Conservation (phyloP, 1,284 basidiomycete genomes). For the Rhodotorula sp. region DNA sequence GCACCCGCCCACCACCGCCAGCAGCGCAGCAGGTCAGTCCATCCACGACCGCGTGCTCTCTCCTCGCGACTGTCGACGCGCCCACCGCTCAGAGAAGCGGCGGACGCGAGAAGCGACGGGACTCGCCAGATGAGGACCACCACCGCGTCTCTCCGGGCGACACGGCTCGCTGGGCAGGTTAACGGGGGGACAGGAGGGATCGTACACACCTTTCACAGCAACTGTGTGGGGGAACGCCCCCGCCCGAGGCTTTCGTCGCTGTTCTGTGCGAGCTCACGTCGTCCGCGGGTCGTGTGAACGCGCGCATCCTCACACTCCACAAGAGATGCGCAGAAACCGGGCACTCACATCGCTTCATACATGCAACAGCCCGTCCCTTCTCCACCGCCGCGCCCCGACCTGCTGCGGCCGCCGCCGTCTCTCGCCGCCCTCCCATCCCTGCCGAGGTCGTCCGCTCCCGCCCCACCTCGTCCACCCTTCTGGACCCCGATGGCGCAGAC, state of each 20-base stretch:
- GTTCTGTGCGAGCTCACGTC: too few relatives aligned
- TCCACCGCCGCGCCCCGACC: not conserved
- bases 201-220: too few relatives aligned
- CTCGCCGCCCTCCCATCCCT: slow-evolving; percentile 10
- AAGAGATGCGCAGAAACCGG: rapidly evolving
- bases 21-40: not conserved
- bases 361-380: not conserved
- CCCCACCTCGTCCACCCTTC: not conserved
- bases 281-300: too few relatives aligned
- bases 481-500: slow-evolving; percentile 9
- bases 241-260: too few relatives aligned
- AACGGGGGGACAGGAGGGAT: too few relatives aligned
- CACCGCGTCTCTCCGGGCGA: not conserved
- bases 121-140: not conserved
- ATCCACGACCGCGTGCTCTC: not conserved
- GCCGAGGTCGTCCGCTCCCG: slow-evolving; percentile 9
- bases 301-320: not conserved
- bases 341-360: not conserved
- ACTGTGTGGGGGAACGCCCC: too few relatives aligned
- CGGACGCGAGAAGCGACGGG: not conserved
- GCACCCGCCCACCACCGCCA: not conserved
- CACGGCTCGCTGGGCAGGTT: too few relatives aligned
- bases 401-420: not conserved
- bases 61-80: not conserved
- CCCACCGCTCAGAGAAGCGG: not conserved